Evolutionary conservation across 768 basidiomycete genomes (phyloP), one percentile per base, ranked within the genome.

Genomic region (Rhodotorula paludigena): DNA sequence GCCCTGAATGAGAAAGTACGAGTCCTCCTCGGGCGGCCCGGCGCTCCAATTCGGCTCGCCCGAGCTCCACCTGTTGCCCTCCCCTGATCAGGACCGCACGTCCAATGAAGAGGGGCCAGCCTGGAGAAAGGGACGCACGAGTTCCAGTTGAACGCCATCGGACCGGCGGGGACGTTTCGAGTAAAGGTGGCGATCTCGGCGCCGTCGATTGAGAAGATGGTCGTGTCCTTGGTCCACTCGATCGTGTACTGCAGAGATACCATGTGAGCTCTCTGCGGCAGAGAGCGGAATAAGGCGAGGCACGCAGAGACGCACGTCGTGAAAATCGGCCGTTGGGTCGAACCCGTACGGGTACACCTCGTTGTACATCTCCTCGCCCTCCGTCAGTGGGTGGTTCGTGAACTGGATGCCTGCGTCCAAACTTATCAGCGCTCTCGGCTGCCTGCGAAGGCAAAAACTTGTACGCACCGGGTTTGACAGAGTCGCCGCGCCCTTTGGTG

Each of bases 21-120:
- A 66, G 41, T 60, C 59, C 25, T 66, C 65, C 2, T 45, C 39
- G 11, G 65, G 65, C 15, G 65, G 65, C 2, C 65, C 59, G 2
- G 65, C 65, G 20, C 45, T 49, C 65, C 65, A 66, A 18, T 66
- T 56, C 0, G 30, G 36, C 12, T 48, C 65, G 38, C 65, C 65
- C 15, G 20, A 32, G 3, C 39, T 45, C 64, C 64, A 58, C 39
- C 63, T 58, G 39, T 20, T 20, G 18, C 18, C 25, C 28, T 7
- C 2, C 38, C 2, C n/a, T 9, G 9, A n/a, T 23, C 33, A 52
- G 33, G n/a, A n/a, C n/a, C 51, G 6, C 32, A 9, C 2, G 5
- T 35, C 32, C 33, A 8, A 7, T 21, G 14, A 23, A 35, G 32
- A 33, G 32, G 20, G 20, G 12, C n/a, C n/a, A n/a, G n/a, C n/a